Evolutionary conservation across 73 alveolate species (phyloP), one percentile per base, ranked within the genome.

Genomic region (Urostyla sp.): DNA sequence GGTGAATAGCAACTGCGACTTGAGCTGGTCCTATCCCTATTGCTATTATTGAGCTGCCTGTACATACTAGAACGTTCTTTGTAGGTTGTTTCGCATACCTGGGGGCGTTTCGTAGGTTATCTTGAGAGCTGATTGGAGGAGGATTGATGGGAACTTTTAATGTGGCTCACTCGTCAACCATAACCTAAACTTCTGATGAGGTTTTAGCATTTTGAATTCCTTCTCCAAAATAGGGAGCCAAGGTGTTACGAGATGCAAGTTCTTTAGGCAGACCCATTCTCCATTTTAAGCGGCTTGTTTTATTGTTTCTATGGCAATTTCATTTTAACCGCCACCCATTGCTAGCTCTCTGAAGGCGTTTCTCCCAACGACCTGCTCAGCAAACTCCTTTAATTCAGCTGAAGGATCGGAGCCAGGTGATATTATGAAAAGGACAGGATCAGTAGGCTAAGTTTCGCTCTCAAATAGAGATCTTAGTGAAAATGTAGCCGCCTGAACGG

Each of bases 71-170:
- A 85, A 91, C 21, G 98, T 98, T 80, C 99, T 90, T 76, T 95
- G 96, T 86, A 98, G 72, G 85, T 98, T 98, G 89, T 97, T 98
- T 85, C 98, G 97, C 49, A 98, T 90, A 7, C 99, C 99, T 16
- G 99, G 99, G n/a, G 99, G 99, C 8, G 99, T 95, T 74, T 98
- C 99, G 85, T 96, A 97, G 46, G 99, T 97, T 38, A 96, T 94
- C 82, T 95, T 98, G 49, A 97, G 89, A 53, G 99, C 93, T 15
- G 99, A 90, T 89, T 97, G 98, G 59, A 98, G 87, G 54, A 98
- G 92, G 16, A 98, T 97, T 28, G 99, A 94, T 53, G 99, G 99
- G 97, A 98, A 98, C 80, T 97, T 97, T 40, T 88, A 90, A 88
- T 98, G 99, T 7, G 99, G 98, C 84, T 98, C 99, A 37, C 99